These are phyloP conservation scores for Chrysanthemum seticuspe DNA, from an alignment of 129 eudicot genomes.

Conservation along the genomic window DNA sequence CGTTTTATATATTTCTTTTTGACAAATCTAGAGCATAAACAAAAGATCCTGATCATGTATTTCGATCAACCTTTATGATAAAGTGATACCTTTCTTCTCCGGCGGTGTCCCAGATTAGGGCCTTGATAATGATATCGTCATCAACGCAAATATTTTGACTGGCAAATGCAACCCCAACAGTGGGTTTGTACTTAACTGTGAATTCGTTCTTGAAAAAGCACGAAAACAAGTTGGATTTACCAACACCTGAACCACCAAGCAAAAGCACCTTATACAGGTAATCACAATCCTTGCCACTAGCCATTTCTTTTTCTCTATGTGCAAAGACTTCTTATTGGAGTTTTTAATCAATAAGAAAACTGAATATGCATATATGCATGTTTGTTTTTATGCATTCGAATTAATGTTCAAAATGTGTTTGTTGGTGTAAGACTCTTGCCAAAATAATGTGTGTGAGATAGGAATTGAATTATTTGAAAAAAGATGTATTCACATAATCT, in stretches of 20 bases:
- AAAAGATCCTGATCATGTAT: background rate
- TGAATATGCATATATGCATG: too few species aligned
- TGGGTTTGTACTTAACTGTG: constrained; percentile 8
- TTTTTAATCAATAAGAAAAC: too few species aligned
- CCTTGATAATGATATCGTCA: constrained; percentile 12
- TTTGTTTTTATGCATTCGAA: too few species aligned
- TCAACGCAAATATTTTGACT: background rate
- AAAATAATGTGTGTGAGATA: too few species aligned
- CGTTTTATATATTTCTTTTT: too few species aligned
- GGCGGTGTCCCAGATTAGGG: constrained; percentile 12
- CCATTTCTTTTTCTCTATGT: constrained; percentile 15
- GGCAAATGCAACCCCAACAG: constrained; percentile 18
- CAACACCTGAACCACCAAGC: constrained; percentile 10
- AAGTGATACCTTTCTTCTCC: constrained; percentile 14
- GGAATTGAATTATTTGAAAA: too few species aligned
- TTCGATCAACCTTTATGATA: background rate
- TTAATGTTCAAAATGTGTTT: too few species aligned
- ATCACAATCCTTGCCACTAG: background rate
- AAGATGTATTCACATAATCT: too few species aligned
- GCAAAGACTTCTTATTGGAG: too few species aligned
- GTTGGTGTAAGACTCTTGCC: too few species aligned
- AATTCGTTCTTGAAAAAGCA: constrained; percentile 12
- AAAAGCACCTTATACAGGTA: constrained; percentile 8
- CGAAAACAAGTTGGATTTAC: constrained; percentile 7
- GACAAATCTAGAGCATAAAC: too few species aligned